These are phyloP conservation scores for Claviceps digitariae DNA, from an alignment of 2,329 filamentous ascomycete species.

Conservation along the genomic window DNA sequence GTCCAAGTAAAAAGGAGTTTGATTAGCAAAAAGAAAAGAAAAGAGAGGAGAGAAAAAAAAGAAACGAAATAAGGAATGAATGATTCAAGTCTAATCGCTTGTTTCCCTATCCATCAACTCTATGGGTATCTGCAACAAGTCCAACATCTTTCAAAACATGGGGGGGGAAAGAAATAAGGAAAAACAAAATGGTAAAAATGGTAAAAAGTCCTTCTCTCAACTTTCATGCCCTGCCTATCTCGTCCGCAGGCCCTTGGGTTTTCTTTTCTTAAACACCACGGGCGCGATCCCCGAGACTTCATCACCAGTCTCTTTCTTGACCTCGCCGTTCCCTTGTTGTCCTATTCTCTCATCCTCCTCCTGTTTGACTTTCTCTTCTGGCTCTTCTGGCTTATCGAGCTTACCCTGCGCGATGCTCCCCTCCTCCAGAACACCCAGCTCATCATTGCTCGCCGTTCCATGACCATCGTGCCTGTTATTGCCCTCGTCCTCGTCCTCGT, in stretches of 20 bases:
- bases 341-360: conserved; percentile 23
- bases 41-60: no score
- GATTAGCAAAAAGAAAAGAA: no score
- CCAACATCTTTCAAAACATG: no score
- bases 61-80: no score
- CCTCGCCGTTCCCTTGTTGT: no score
- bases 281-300: conserved; percentile 20
- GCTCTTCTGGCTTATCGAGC: conserved; percentile 1
- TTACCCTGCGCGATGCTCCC: no score
- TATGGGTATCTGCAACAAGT: no score
- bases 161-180: background rate
- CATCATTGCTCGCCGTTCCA: background rate
- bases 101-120: no score
- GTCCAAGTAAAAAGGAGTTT: no score
- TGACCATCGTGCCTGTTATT: conserved; percentile 2
- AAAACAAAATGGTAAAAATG: background rate
- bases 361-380: conserved; percentile 10
- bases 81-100: no score
- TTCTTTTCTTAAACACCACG: conserved; percentile 70
- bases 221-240: conserved; percentile 28
- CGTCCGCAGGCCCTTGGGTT: conserved; percentile 50
- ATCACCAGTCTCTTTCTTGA: conserved; percentile 19
- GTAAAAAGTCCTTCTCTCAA: background rate
- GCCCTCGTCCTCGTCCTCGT: conserved; percentile 1
- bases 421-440: background rate